These are phyloP conservation scores for Penicillium desertorum DNA, from an alignment of 495 filamentous ascomycete genomes.

Conservation along the genomic window DNA sequence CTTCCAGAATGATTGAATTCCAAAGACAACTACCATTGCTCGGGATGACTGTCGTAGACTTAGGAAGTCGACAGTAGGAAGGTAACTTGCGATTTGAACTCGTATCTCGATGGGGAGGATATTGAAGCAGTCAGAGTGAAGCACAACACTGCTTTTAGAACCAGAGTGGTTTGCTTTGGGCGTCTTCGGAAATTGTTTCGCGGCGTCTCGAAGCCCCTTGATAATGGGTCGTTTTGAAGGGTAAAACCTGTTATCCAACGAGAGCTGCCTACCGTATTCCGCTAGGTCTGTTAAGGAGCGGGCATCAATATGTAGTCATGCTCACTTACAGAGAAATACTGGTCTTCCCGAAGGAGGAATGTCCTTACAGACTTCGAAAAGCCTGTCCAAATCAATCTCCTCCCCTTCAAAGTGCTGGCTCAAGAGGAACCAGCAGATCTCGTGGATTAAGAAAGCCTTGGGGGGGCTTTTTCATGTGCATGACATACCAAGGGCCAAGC, in stretches of 20 bases:
- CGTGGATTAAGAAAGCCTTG: conserved; percentile 11
- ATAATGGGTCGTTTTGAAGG: background rate
- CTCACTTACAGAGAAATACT: too few species aligned
- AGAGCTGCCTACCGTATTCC: background rate
- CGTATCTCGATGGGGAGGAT: conserved; percentile 12
- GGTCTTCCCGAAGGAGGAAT: conserved; percentile 1
- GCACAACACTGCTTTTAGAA: background rate
- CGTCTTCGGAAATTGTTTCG: background rate
- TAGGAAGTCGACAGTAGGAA: conserved; percentile 15
- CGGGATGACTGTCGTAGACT: conserved; percentile 7
- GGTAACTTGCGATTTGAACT: conserved; percentile 5
- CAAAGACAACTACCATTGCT: conserved; percentile 14
- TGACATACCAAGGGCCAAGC: conserved; percentile 6
- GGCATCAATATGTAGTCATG: too few species aligned
- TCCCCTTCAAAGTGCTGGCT: conserved; percentile 7
- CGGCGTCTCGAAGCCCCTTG: background rate
- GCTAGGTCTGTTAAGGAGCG: too few species aligned
- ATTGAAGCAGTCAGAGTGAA: conserved; percentile 6
- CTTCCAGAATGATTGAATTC: conserved; percentile 4
- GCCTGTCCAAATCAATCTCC: conserved; percentile 8
- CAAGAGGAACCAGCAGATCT: conserved; percentile 7
- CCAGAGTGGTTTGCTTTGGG: background rate
- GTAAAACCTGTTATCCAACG: too few species aligned
- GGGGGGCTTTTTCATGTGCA: background rate
- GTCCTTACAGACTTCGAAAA: conserved; percentile 14